Evolutionary conservation across 2,329 filamentous ascomycete genomes (phyloP), one percentile per base, ranked within the genome.

Genomic region (Aspergillus sp.): DNA sequence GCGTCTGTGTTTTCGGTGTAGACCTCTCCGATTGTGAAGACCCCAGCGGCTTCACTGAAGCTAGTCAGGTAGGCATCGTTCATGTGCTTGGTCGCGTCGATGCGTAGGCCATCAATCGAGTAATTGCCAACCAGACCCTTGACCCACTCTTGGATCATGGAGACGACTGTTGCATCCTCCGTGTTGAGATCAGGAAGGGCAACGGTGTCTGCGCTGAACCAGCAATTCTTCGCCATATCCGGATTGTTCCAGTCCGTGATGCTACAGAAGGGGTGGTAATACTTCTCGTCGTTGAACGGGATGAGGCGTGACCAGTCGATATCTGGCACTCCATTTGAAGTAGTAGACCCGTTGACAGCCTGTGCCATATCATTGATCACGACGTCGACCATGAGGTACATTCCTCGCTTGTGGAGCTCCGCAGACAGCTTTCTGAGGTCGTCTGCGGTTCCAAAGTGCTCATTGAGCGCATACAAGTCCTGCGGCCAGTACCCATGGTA

Each of bases 331-430:
- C 57, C 52, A 5, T 51, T 23, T n/a, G 34, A 41, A 15, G 47
- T 58, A 49, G 56, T 50, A 43, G 47, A 50, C 17, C 61, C 58
- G 22, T 58, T 55, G 28, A 64, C 48, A 25, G 65, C 65, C 48
- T 65, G 61, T 13, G 64, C 68, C 66, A 70, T 67, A 55, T 69
- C 52, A 52, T 70, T 84, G 30, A 78, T 76, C 6, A 83, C 80
- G 4, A 83, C 75, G 63, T 83, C 82, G 17, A 82, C 75, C 81
- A 83, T 83, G 25, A 84, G 63, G 61, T 80, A 82, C 80, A 79
- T 83, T 62, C 74, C 79, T 69, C 67, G 74, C 15, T 60, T 66
- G 70, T 83, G 81, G 17, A 82, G 72, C 30, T 79, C 75, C 38
- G 67, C 72, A 28, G 77, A 76, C 15, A 84, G 67, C 45, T 72